Conservation (phyloP, 345 rosid genomes). For the Hypericum androsaemum region DNA sequence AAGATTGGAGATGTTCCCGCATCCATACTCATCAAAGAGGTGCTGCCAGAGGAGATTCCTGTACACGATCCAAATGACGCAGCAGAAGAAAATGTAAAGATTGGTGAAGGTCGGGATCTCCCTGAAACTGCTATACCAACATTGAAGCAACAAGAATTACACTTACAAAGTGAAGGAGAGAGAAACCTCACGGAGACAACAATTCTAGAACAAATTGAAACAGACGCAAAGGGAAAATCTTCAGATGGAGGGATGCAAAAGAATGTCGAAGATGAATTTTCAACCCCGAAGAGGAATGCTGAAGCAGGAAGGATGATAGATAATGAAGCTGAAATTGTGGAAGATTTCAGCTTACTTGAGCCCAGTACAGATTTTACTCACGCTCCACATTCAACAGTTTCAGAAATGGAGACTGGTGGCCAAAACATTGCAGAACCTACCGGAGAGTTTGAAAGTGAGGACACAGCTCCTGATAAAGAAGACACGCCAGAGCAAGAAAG, state of each 20-base stretch:
- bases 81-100: slow-evolving; percentile 9
- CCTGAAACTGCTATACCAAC: slow-evolving; percentile 2
- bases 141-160: slow-evolving; percentile 4
- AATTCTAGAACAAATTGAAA: slow-evolving; percentile 3
- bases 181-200: slow-evolving; percentile 3
- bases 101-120: slow-evolving; percentile 2
- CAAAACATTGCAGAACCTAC: slow-evolving; percentile 5
- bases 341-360: slow-evolving; percentile 14
- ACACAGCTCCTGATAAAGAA: not conserved
- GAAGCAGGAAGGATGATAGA: slow-evolving; percentile 9
- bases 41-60: too few species aligned
- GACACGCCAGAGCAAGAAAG: slow-evolving; percentile 7
- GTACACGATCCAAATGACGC: not conserved
- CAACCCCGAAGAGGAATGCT: slow-evolving; percentile 3
- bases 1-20: too few species aligned
- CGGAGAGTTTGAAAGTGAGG: slow-evolving; percentile 2
- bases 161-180: slow-evolving; percentile 4
- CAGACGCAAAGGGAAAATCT: not conserved
- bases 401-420: slow-evolving; percentile 14
- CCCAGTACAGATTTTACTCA: slow-evolving; percentile 8
- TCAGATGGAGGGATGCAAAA: slow-evolving; percentile 13
- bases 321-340: slow-evolving; percentile 9
- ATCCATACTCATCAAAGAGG: too few species aligned
- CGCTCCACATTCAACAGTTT: slow-evolving; percentile 10
- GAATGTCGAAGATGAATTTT: slow-evolving; percentile 14